Evolutionary conservation across 1,284 basidiomycete species (phyloP).

Genomic region (Anthracocystis setariae): DNA sequence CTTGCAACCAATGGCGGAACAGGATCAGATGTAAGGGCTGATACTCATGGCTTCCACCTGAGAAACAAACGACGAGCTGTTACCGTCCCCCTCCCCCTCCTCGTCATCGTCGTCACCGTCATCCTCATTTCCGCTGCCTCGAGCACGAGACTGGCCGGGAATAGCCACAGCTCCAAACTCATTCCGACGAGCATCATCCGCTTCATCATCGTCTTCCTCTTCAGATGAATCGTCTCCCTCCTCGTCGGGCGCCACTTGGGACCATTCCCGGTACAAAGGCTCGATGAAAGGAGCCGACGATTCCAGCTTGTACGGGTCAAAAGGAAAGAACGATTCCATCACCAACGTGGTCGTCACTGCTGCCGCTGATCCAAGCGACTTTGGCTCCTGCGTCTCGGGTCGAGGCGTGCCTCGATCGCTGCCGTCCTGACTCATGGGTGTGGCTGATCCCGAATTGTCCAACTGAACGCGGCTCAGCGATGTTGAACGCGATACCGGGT

Average conservation of each 20-base stretch:
- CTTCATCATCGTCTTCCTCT: conserved; percentile 54
- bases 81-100: conserved; percentile 32
- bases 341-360: conserved; percentile 67
- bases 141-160: conserved; percentile 16
- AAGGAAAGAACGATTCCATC: conserved; percentile 95
- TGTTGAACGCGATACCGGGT: conserved; percentile 30
- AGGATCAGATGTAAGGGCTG: conserved; percentile 49
- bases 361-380: conserved; percentile 4
- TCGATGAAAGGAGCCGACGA: conserved; percentile 70
- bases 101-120: conserved; percentile 16
- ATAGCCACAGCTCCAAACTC: conserved; percentile 28
- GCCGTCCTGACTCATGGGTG: conserved; percentile 40
- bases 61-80: conserved; percentile 54
- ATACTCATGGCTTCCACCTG: conserved; percentile 66
- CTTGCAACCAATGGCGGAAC: neutral
- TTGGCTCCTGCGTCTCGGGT: conserved; percentile 13
- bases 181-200: conserved; percentile 36
- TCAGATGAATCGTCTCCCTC: conserved; percentile 52
- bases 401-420: conserved; percentile 30
- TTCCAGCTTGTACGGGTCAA: conserved; percentile 94
- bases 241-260: conserved; percentile 69
- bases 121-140: conserved; percentile 5
- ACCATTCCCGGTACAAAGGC: conserved; percentile 72
- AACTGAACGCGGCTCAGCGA: conserved; percentile 33
- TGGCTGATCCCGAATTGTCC: conserved; percentile 17